A percentile compares a stretch with the other conserved stretches of the same genome.
phyloP scores from a whole-genome alignment of 2,329 filamentous ascomycete species.

The Clarireedia paspali region DNA sequence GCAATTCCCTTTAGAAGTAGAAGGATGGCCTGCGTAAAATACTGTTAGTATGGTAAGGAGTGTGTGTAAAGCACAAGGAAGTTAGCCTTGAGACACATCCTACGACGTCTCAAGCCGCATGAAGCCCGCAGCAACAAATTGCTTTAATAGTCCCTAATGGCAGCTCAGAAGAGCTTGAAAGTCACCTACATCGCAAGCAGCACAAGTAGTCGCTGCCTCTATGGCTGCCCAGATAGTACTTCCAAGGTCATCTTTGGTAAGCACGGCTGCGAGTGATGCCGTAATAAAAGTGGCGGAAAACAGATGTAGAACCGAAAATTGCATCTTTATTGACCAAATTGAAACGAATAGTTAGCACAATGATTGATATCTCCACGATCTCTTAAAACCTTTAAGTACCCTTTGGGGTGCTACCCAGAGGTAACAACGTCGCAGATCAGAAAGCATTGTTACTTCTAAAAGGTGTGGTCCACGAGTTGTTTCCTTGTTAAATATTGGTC shows the following conservation, averaged over 20 bases:
- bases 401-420: background rate
- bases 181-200: conserved; percentile 7
- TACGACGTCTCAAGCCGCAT: too few species aligned
- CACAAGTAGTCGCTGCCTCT: conserved; percentile 2
- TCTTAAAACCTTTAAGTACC: background rate
- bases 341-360: too few species aligned
- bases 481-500: background rate
- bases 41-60: background rate
- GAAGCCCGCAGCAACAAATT: background rate
- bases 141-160: background rate
- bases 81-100: too few species aligned
- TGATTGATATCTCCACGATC: background rate
- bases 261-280: background rate
- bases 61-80: too few species aligned
- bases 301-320: background rate
- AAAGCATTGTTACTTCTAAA: background rate
- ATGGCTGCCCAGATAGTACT: conserved; percentile 8
- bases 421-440: background rate
- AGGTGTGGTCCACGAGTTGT: background rate
- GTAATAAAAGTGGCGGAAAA: background rate
- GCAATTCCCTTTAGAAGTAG: conserved; percentile 38
- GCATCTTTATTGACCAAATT: background rate
- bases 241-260: conserved; percentile 3
- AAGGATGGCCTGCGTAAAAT: conserved; percentile 26
- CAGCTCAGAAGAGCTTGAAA: background rate